These are phyloP conservation scores for Rhodotorula sp. DNA, from an alignment of 1,284 basidiomycete genomes.

Conservation along the genomic window DNA sequence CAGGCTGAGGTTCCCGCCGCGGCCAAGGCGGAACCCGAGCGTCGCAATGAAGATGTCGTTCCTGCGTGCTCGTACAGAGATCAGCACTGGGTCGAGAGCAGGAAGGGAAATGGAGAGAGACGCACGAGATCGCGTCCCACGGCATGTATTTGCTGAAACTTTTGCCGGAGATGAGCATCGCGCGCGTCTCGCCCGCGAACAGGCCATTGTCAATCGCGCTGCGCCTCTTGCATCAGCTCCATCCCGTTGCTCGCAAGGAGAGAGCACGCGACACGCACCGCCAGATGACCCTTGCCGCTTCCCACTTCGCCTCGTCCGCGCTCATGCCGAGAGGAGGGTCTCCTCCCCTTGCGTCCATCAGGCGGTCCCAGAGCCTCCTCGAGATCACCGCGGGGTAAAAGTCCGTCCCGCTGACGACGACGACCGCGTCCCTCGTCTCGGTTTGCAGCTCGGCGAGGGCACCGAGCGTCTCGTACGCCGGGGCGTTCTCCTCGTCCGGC, in stretches of 20 bases:
- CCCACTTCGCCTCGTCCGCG: not conserved
- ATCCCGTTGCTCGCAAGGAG: not conserved
- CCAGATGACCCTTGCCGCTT: slow-evolving; percentile 16
- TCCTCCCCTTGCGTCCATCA: slow-evolving; percentile 11
- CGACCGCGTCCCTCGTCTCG: not conserved
- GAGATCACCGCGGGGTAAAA: slow-evolving; percentile 6
- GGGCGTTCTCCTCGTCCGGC: not conserved
- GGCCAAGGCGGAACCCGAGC: slow-evolving; percentile 19
- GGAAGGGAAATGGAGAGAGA: not conserved
- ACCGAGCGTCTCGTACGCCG: not conserved
- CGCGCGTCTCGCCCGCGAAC: slow-evolving; percentile 31
- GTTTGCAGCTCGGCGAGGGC: not conserved
- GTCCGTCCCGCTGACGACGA: not conserved
- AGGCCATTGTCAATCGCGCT: slow-evolving; percentile 35
- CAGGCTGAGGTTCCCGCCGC: not conserved
- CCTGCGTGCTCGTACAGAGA: not conserved
- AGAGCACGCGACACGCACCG: slow-evolving; percentile 10
- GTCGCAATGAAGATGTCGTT: slow-evolving; percentile 23
- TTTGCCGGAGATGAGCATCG: slow-evolving; percentile 14
- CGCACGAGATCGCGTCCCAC: slow-evolving; percentile 24
- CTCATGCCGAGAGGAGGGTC: slow-evolving; percentile 5
- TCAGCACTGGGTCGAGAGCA: not conserved
- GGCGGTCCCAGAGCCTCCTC: not conserved
- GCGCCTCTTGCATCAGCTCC: not conserved
- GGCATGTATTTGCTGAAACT: slow-evolving; percentile 12